phyloP scores from a whole-genome alignment of 495 filamentous ascomycete species.

The Evansstolkia leycettana region DNA sequence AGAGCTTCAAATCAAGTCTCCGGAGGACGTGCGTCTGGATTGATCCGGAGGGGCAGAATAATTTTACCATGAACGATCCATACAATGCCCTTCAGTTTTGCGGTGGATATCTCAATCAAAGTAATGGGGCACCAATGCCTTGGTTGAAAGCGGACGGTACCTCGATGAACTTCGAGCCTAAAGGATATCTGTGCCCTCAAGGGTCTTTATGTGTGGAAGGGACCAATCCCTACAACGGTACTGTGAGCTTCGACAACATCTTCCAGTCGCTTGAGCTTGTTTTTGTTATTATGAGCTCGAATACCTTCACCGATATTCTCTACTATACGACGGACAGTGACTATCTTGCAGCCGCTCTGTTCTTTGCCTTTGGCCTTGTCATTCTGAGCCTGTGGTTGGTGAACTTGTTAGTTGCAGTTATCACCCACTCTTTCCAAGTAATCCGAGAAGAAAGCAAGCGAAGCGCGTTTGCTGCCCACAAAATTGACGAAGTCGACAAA shows the following conservation, averaged over 20 bases:
- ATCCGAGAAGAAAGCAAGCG: constrained; percentile 92
- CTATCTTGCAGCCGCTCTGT: constrained; percentile 72
- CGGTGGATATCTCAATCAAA: constrained; percentile 61
- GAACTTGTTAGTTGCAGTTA: constrained; percentile 93
- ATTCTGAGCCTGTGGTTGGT: constrained; percentile 95
- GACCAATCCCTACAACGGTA: constrained; percentile 69
- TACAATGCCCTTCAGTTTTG: constrained; percentile 61
- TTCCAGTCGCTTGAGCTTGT: constrained; percentile 82
- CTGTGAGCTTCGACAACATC: constrained; percentile 92
- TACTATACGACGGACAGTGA: constrained; percentile 89
- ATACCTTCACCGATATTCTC: constrained; percentile 89
- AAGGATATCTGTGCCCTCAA: constrained; percentile 84
- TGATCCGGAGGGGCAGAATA: constrained; percentile 32
- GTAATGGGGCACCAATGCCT: constrained; percentile 42
- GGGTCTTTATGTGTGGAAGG: constrained; percentile 75
- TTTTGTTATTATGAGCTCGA: constrained; percentile 98
- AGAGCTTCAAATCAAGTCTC: constrained; percentile 95
- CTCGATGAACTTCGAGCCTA: constrained; percentile 37
- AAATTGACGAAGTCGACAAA: constrained; percentile 35
- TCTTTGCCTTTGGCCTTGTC: constrained; percentile 76
- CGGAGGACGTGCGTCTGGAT: constrained; percentile 81
- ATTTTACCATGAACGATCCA: constrained; percentile 33
- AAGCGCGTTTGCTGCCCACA: constrained; percentile 79
- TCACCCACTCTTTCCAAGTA: constrained; percentile 96
- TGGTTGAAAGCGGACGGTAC: constrained; percentile 49